Evolutionary conservation across 2,329 filamentous ascomycete species (phyloP).

Genomic region (Aspergillus phoenicis): DNA sequence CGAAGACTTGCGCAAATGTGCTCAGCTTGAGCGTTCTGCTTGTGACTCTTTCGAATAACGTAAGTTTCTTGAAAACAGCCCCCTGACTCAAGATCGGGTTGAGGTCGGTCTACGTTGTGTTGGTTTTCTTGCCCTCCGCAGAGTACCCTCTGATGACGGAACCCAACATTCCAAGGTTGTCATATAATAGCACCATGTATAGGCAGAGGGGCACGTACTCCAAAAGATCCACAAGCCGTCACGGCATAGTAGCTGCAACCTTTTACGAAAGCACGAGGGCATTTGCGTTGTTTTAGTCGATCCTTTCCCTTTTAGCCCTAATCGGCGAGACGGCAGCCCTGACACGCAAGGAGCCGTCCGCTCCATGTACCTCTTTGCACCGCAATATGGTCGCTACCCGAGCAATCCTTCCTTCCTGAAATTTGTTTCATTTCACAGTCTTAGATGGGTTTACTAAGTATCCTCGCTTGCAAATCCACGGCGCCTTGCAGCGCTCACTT

Average conservation of each 20-base stretch:
- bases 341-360: not conserved
- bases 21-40: no score
- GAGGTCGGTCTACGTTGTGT: no score
- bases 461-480: not conserved
- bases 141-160: no score
- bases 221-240: not conserved
- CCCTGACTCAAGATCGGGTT: no score
- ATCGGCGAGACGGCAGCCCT: not conserved
- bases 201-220: slow-evolving; percentile 6
- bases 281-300: slow-evolving; percentile 33
- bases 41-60: no score
- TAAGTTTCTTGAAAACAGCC: no score
- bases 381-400: not conserved
- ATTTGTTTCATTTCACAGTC: not conserved
- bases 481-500: not conserved
- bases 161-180: no score
- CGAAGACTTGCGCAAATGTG: not conserved
- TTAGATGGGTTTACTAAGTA: no score
- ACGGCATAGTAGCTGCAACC: no score
- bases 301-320: slow-evolving; percentile 18
- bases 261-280: slow-evolving; percentile 27
- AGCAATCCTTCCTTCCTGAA: not conserved
- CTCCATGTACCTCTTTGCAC: not conserved
- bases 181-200: not conserved
- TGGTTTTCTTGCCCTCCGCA: no score